Conservation (phyloP, 768 basidiomycete species). For the Inosperma sp. region DNA sequence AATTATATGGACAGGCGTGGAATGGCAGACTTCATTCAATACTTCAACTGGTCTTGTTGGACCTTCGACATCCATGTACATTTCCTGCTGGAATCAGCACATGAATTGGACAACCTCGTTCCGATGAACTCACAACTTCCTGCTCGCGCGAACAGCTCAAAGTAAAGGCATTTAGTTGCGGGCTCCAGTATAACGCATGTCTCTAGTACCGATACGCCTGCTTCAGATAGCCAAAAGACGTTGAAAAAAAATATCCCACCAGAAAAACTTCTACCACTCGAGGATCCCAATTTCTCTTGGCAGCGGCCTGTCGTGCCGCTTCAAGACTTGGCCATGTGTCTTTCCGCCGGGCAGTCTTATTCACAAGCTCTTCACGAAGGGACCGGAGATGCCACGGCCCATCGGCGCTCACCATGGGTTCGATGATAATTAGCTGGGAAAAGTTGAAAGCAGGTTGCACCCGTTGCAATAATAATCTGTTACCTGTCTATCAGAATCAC, state of each 20-base stretch:
- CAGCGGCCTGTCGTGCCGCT: slow-evolving; percentile 34
- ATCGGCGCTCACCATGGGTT: slow-evolving; percentile 57
- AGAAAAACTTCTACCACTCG: slow-evolving; percentile 49
- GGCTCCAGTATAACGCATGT: slow-evolving; percentile 41
- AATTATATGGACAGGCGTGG: slow-evolving; percentile 49
- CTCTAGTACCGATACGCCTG: slow-evolving; percentile 33
- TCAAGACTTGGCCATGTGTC: slow-evolving; percentile 49
- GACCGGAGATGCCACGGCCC: slow-evolving; percentile 39
- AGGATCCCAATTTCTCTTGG: slow-evolving; percentile 47
- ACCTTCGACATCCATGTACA: slow-evolving; percentile 59
- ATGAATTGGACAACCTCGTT: background rate
- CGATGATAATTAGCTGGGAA: slow-evolving; percentile 51
- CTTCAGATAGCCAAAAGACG: background rate
- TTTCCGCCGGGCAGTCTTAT: slow-evolving; percentile 44
- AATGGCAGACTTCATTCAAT: slow-evolving; percentile 36
- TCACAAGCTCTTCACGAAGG: slow-evolving; percentile 42
- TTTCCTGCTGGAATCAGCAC: slow-evolving; percentile 37
- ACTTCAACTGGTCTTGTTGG: slow-evolving; percentile 47
- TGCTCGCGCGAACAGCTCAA: slow-evolving; percentile 59
- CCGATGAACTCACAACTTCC: slow-evolving; percentile 46
- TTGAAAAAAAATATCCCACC: slow-evolving; percentile 35
- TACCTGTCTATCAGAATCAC: background rate
- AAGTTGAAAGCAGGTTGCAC: slow-evolving; percentile 45
- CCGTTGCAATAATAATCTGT: slow-evolving; percentile 51
- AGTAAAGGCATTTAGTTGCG: slow-evolving; percentile 34